Evolutionary conservation across 2,329 filamentous ascomycete genomes (phyloP).

Genomic region (Colletotrichum lini): DNA sequence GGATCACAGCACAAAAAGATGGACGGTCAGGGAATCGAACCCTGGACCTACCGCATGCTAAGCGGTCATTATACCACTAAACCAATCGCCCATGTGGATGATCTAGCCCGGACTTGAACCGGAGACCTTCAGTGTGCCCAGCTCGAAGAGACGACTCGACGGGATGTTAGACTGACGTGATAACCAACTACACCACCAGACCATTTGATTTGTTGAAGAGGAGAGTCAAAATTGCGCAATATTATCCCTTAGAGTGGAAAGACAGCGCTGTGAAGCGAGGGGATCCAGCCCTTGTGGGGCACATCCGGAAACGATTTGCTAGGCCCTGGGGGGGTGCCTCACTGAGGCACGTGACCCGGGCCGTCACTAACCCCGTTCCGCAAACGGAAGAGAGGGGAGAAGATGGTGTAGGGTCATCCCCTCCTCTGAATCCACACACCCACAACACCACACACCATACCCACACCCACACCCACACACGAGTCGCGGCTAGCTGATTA

Average conservation of each 20-base stretch:
- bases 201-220: slow-evolving; percentile 1
- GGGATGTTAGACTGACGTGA: slow-evolving; percentile 62
- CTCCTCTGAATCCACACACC: too few relatives aligned
- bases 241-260: not conserved
- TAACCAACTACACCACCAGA: slow-evolving; percentile 59
- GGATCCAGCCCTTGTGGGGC: not conserved
- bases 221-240: fast-evolving
- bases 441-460: too few relatives aligned
- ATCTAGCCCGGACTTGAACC: slow-evolving; percentile 42
- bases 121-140: slow-evolving; percentile 40
- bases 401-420: too few relatives aligned
- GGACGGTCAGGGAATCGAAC: slow-evolving; percentile 41
- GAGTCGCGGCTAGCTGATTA: too few relatives aligned
- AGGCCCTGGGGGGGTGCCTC: too few relatives aligned
- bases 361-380: too few relatives aligned
- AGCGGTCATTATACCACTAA: slow-evolving; percentile 43
- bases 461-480: too few relatives aligned
- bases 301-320: too few relatives aligned
- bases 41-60: slow-evolving; percentile 41
- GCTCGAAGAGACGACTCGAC: not conserved
- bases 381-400: too few relatives aligned
- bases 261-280: not conserved
- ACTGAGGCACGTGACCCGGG: too few relatives aligned
- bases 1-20: slow-evolving; percentile 15
- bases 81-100: slow-evolving; percentile 34